phyloP scores from a whole-genome alignment of 257 asterid species.

The Solanum tacnaense region DNA sequence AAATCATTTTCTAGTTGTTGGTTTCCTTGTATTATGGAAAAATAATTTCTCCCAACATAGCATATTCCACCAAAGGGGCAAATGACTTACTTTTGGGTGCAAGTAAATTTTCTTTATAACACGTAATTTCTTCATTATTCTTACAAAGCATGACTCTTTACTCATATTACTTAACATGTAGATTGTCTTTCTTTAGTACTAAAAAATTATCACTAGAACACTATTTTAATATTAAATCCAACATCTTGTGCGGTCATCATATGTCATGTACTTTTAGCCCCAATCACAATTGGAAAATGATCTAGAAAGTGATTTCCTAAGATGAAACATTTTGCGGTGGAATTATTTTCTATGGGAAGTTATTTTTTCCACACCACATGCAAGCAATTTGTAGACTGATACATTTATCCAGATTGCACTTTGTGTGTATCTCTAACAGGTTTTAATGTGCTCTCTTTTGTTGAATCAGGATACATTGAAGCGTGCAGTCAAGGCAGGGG shows the following conservation, averaged over 20 bases:
- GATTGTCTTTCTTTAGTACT: background rate
- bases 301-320: background rate
- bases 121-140: background rate
- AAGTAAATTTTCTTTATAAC: background rate
- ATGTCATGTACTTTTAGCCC: background rate
- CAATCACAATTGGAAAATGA: background rate
- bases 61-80: background rate
- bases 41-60: background rate
- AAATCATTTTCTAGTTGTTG: background rate
- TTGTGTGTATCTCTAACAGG: background rate
- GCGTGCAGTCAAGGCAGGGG: constrained; percentile 93
- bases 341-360: background rate
- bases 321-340: background rate
- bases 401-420: background rate
- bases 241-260: background rate
- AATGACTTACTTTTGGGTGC: background rate
- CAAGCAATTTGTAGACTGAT: background rate
- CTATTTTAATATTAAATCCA: background rate
- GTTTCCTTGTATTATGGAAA: background rate
- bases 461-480: constrained; percentile 72
- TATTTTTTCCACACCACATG: background rate
- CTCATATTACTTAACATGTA: background rate
- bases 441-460: background rate
- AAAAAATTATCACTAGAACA: background rate
- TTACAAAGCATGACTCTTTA: background rate